phyloP scores from a whole-genome alignment of 345 rosid species.

The Citrus mangshanensis region DNA sequence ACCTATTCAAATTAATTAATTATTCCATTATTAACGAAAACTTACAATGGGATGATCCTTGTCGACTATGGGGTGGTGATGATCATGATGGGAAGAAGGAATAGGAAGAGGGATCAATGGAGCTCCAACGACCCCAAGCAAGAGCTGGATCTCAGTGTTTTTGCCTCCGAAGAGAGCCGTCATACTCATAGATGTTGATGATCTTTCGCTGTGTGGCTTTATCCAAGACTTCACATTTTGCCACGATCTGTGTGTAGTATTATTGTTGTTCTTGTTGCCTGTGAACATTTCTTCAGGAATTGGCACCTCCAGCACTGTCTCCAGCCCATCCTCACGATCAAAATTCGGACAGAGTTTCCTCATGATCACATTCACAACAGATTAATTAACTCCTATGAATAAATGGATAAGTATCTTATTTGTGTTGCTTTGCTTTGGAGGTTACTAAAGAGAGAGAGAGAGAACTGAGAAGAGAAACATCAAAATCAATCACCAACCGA shows the following conservation, averaged over 20 bases:
- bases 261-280: constrained; percentile 18
- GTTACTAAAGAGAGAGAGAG: not conserved
- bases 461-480: not conserved
- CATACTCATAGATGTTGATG: constrained; percentile 35
- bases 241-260: constrained; percentile 45
- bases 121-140: constrained; percentile 92
- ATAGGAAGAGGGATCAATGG: constrained; percentile 89
- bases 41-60: constrained; percentile 73
- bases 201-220: constrained; percentile 36
- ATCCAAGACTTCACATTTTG: constrained; percentile 83
- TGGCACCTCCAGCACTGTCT: constrained; percentile 96
- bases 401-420: not conserved
- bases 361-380: constrained; percentile 30
- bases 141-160: constrained; percentile 78
- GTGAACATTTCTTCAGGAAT: constrained; percentile 89
- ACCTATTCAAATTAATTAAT: not conserved
- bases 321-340: constrained; percentile 80
- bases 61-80: constrained; percentile 30
- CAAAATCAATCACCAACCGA: constrained; percentile 54
- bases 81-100: constrained; percentile 18
- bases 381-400: too few species aligned
- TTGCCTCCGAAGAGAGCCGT: constrained; percentile 51
- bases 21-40: not conserved
- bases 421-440: constrained; percentile 8
- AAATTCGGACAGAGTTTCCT: constrained; percentile 92